Evolutionary conservation across 2,329 filamentous ascomycete species (phyloP).

Genomic region (Paecilomyces sp.): DNA sequence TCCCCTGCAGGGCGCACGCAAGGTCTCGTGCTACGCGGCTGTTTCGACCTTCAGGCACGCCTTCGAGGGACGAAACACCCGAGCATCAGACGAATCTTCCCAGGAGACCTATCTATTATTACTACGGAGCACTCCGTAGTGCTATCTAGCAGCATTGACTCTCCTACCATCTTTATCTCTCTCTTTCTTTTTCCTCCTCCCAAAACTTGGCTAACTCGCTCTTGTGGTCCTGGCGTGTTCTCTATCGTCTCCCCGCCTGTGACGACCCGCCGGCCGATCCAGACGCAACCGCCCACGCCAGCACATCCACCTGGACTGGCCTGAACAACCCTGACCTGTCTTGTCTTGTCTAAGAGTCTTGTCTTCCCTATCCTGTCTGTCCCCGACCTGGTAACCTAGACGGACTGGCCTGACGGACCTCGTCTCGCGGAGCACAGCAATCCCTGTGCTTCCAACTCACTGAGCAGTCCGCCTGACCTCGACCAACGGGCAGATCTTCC

Average conservation of each 20-base stretch:
- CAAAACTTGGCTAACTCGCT: constrained; percentile 5
- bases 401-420: constrained; percentile 9
- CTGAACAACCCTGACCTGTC: constrained; percentile 8
- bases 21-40: constrained; percentile 1
- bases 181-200: constrained; percentile 2
- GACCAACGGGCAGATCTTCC: constrained; percentile 11
- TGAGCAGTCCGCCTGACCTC: constrained; percentile 4
- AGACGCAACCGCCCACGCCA: constrained; percentile 16
- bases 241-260: constrained; percentile 10
- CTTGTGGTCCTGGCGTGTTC: constrained; percentile 12
- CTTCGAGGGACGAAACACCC: not conserved
- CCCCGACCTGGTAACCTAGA: constrained; percentile 9
- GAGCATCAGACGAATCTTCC: not conserved
- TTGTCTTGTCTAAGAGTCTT: not conserved
- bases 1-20: not conserved
- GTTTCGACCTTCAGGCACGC: not conserved
- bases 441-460: not conserved
- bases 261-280: constrained; percentile 19
- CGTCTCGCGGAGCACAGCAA: not conserved
- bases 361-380: constrained; percentile 10
- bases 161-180: not conserved
- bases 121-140: not conserved
- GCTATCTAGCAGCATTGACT: not conserved
- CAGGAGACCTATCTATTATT: too few relatives aligned
- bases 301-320: constrained; percentile 10